Conservation (phyloP, 2,329 filamentous ascomycete species). For the Stagonosporopsis vannaccii region DNA sequence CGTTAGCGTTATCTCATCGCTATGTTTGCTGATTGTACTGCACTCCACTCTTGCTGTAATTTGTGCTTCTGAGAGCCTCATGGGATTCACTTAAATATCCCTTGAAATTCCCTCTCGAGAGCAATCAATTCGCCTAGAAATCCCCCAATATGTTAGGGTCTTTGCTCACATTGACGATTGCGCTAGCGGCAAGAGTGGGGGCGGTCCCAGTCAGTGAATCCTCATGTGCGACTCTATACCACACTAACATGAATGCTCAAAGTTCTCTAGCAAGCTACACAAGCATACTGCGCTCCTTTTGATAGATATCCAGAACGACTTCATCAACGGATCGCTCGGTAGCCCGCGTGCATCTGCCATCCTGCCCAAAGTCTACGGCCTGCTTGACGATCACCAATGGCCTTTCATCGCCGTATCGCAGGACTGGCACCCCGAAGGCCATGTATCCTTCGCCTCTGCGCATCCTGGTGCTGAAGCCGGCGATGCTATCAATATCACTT, state of each 20-base stretch:
- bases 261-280: conserved; percentile 29
- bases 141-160: neutral
- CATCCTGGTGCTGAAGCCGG: conserved; percentile 19
- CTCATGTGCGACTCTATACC: neutral
- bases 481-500: conserved; percentile 26
- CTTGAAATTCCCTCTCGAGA: neutral
- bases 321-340: conserved; percentile 32
- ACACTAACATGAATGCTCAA: neutral
- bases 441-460: conserved; percentile 32
- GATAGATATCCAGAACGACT: conserved; percentile 39
- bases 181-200: neutral
- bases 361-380: conserved; percentile 29
- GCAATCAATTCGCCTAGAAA: neutral
- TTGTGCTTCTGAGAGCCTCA: neutral
- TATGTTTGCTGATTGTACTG: neutral
- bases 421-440: conserved; percentile 31
- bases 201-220: conserved; percentile 11
- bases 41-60: conserved; percentile 4
- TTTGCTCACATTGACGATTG: neutral
- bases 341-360: conserved; percentile 28
- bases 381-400: conserved; percentile 35
- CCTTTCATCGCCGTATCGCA: conserved; percentile 35
- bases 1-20: conserved; percentile 2
- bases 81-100: neutral
- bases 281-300: conserved; percentile 31